Conservation (phyloP, 331 rosid genomes). For the Rhamnella rubrinervis region DNA sequence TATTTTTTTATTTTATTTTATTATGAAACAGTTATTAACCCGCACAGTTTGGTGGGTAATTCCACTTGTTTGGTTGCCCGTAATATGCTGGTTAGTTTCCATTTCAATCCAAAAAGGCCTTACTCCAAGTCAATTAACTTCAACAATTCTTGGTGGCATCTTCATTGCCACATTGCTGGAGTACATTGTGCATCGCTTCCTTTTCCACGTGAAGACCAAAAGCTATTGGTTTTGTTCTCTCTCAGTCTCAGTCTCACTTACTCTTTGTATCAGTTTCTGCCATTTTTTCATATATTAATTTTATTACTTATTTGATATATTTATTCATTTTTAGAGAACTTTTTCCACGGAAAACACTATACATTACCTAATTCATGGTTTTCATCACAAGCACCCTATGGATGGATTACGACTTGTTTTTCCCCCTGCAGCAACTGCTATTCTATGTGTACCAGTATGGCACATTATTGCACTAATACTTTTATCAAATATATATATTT, state of each 20-base stretch:
- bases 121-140: constrained; percentile 41
- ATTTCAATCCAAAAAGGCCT: constrained; percentile 51
- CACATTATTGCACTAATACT: background rate
- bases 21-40: constrained; percentile 66
- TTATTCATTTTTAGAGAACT: too few species aligned
- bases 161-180: constrained; percentile 68
- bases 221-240: constrained; percentile 53
- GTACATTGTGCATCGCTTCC: constrained; percentile 74
- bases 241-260: background rate
- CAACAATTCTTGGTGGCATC: constrained; percentile 50
- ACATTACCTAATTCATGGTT: constrained; percentile 85
- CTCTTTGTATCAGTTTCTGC: constrained; percentile 4
- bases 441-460: constrained; percentile 61
- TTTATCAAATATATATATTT: background rate
- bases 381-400: constrained; percentile 95
- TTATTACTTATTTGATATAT: background rate
- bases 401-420: constrained; percentile 87
- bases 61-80: constrained; percentile 87
- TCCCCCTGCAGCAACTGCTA: constrained; percentile 75
- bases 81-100: constrained; percentile 55
- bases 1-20: constrained; percentile 20
- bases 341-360: constrained; percentile 66
- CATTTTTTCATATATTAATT: too few species aligned
- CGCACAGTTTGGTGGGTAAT: constrained; percentile 86
- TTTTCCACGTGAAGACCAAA: constrained; percentile 75